Conservation (phyloP, 2,329 filamentous ascomycete genomes). For the Emergomyces africanus region DNA sequence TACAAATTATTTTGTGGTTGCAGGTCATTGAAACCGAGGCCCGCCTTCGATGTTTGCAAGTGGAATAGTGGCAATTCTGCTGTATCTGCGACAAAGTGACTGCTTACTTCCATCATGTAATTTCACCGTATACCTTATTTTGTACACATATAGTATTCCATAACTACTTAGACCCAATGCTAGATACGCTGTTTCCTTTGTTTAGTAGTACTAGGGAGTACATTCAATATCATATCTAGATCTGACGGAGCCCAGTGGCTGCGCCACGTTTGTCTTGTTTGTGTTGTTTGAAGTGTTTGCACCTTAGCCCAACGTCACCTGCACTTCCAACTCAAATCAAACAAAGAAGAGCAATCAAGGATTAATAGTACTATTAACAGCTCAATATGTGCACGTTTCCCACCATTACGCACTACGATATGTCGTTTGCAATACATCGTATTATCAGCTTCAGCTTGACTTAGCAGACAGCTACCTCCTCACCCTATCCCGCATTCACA, state of each 20-base stretch:
- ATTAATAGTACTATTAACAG: neutral
- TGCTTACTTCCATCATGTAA: neutral
- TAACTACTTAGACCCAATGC: slow-evolving; percentile 25
- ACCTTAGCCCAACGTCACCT: neutral
- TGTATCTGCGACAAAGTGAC: slow-evolving; percentile 1
- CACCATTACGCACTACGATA: neutral
- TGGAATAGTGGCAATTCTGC: slow-evolving; percentile 43
- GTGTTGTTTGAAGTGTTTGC: slow-evolving; percentile 6
- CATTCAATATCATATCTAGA: no score
- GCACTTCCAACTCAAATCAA: neutral
- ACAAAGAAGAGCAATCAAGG: neutral
- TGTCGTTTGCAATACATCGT: neutral
- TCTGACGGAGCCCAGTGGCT: neutral
- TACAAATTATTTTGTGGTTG: neutral
- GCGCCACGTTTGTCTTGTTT: slow-evolving; percentile 7
- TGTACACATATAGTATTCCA: slow-evolving; percentile 26
- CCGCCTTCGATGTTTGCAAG: slow-evolving; percentile 70
- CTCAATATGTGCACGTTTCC: neutral
- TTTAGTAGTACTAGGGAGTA: neutral
- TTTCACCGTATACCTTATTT: slow-evolving; percentile 15
- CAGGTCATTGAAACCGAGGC: slow-evolving; percentile 86
- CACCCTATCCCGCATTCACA: neutral
- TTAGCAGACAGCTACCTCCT: neutral
- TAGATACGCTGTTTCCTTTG: slow-evolving; percentile 18
- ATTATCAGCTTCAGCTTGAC: neutral